Evolutionary conservation across 2,329 filamentous ascomycete genomes (phyloP), one percentile per base, ranked within the genome.

Genomic region (Epichloe scottii): DNA sequence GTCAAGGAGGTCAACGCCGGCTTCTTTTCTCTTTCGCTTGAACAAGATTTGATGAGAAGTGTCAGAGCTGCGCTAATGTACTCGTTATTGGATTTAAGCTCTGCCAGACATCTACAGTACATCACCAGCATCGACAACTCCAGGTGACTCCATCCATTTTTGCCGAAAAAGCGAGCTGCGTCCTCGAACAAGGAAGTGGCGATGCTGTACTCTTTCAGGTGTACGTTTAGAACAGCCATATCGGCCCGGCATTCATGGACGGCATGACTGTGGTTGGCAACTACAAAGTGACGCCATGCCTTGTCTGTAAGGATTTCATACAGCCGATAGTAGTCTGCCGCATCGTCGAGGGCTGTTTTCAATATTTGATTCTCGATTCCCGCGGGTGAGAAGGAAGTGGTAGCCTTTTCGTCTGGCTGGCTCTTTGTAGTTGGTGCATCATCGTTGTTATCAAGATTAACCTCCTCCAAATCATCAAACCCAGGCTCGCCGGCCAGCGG

Each of bases 91-190:
- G 82, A 80, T 46, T 85, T 75, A 30, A 95, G 76, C 58, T 87
- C 78, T 56, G 86, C 84, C 30, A 98, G 74, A 64, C 90, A 97
- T 46, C 79, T 78, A 0, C 87, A 80, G 63, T 96, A 93, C 75
- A 96, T 85, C 56, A 87, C 79, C 5, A 97, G 75, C 77, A 95
- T 87, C 0, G 85, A 85, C 3, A 89, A 72, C 62, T 97, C 89
- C 12, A 95, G 73, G 1, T 84, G 71, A 49, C 78, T 81, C 90
- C 93, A 97, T 44, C 83, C 79, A 51, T 78, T 82, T 51, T 84
- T 81, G 0, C 84, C 85, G 58, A 93, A 95, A 55, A 87, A 86
- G 0, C 85, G 83, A 0, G 87, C 84, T 42, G 93, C 82, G 44
- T 82, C 77, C 59, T 85, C 79, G 60, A 98, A 93, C 60, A 87